A percentile compares a stretch with the other conserved stretches of the same genome.
These are phyloP conservation scores for Ambrosiella beaveri DNA, from an alignment of 2,329 filamentous ascomycete genomes.

Conservation along the genomic window DNA sequence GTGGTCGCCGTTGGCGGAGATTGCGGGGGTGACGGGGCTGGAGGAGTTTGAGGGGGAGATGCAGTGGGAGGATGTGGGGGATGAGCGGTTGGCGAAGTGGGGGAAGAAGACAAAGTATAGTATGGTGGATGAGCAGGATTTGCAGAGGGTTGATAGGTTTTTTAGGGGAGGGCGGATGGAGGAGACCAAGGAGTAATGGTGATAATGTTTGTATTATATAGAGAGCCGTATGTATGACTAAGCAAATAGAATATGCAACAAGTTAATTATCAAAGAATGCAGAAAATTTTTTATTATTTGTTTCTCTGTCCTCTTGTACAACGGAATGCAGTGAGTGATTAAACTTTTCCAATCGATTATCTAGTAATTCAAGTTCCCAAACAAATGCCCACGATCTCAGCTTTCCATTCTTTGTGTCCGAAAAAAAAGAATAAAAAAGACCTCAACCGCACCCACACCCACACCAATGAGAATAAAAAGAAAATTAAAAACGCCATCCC, in stretches of 20 bases:
- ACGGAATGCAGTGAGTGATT: too few species aligned
- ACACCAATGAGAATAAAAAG: not conserved
- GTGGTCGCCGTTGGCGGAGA: constrained; percentile 14
- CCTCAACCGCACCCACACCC: not conserved
- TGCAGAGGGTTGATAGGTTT: not conserved
- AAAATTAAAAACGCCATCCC: not conserved
- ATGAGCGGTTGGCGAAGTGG: not conserved
- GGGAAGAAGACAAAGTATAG: not conserved
- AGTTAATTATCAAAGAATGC: not conserved
- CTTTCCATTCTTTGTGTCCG: not conserved
- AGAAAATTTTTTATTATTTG: not conserved
- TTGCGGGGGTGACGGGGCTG: constrained; percentile 19
- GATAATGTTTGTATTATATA: not conserved
- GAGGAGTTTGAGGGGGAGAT: not conserved
- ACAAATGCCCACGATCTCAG: too few species aligned
- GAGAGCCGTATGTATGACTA: not conserved
- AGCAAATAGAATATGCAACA: not conserved
- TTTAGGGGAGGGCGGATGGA: not conserved
- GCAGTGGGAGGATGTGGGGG: not conserved
- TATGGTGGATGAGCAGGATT: not conserved
- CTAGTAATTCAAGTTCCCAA: too few species aligned
- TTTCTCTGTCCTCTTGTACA: too few species aligned
- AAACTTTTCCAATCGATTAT: too few species aligned
- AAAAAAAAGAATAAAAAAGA: not conserved
- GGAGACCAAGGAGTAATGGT: not conserved